Percentiles rank a stretch among this genome's conserved stretches.
Evolutionary conservation across 2,329 filamentous ascomycete species (phyloP).

Genomic region (Penicillium oxalicum): DNA sequence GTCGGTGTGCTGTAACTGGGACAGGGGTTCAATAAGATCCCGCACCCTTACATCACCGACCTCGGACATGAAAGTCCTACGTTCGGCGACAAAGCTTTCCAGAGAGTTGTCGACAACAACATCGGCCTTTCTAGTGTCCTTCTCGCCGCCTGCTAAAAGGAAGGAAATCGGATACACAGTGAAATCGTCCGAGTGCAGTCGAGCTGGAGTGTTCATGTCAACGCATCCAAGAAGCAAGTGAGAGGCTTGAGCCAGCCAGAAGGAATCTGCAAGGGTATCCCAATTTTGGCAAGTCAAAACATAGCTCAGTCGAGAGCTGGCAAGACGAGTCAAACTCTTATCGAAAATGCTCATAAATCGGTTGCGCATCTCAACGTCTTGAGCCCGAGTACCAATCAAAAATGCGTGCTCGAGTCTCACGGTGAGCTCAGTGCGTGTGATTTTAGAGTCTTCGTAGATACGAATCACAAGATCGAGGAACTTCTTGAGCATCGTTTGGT

Average conservation of each 20-base stretch:
- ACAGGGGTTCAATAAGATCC: slow-evolving; percentile 83
- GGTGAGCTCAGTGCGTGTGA: slow-evolving; percentile 88
- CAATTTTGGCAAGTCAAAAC: slow-evolving; percentile 90
- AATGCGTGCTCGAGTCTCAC: slow-evolving; percentile 98
- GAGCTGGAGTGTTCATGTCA: slow-evolving; percentile 72
- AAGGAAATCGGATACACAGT: slow-evolving; percentile 67
- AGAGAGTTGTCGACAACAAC: slow-evolving; percentile 76
- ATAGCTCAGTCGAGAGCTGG: slow-evolving; percentile 81
- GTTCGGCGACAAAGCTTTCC: slow-evolving; percentile 69
- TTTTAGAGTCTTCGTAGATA: slow-evolving; percentile 96
- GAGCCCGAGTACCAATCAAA: slow-evolving; percentile 85
- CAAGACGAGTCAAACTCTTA: slow-evolving; percentile 85
- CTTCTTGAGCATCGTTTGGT: slow-evolving; percentile 79
- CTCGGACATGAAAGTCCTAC: slow-evolving; percentile 78
- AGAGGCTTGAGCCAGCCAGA: slow-evolving; percentile 93
- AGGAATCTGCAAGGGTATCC: slow-evolving; percentile 90
- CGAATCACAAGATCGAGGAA: slow-evolving; percentile 94
- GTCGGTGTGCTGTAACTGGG: slow-evolving; percentile 88
- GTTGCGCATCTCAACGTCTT: slow-evolving; percentile 94
- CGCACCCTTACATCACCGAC: slow-evolving; percentile 79
- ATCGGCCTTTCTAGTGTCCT: slow-evolving; percentile 58
- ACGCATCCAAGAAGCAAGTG: slow-evolving; percentile 88
- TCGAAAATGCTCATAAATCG: slow-evolving; percentile 96
- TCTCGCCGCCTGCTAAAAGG: slow-evolving; percentile 66
- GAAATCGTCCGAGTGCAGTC: slow-evolving; percentile 80